Conservation (phyloP, 2,329 filamentous ascomycete species). For the Penicillium vulpinum region DNA sequence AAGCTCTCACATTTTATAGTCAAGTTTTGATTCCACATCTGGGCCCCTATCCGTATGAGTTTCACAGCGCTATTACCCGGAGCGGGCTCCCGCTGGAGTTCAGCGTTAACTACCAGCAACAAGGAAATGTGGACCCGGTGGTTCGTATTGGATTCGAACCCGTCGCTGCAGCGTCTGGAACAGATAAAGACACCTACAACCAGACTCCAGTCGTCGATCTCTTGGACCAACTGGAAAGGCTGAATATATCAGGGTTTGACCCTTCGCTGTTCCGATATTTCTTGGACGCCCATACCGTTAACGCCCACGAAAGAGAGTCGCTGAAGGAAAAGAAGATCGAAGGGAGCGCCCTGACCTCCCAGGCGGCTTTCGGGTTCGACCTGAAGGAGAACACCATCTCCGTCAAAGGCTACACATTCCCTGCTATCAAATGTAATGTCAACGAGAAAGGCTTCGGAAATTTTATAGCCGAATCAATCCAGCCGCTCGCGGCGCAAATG, state of each 20-base stretch:
- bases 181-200: slow-evolving; percentile 2
- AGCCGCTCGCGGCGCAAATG: no score
- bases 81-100: slow-evolving; percentile 22
- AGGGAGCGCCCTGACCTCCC: slow-evolving; percentile 7
- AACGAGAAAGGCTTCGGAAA: no score
- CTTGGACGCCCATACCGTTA: not conserved
- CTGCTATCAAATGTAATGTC: slow-evolving; percentile 4
- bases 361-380: slow-evolving; percentile 21
- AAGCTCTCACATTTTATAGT: slow-evolving; percentile 6
- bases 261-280: not conserved
- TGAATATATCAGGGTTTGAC: not conserved
- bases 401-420: slow-evolving; percentile 23
- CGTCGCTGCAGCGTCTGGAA: slow-evolving; percentile 4
- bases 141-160: slow-evolving; percentile 18
- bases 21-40: slow-evolving; percentile 10
- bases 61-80: slow-evolving; percentile 15
- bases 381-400: slow-evolving; percentile 6
- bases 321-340: no score
- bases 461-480: no score
- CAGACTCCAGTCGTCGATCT: not conserved
- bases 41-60: slow-evolving; percentile 16
- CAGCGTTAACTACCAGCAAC: slow-evolving; percentile 23
- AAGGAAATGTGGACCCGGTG: slow-evolving; percentile 1
- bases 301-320: not conserved
- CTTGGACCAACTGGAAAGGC: not conserved